Evolutionary conservation across 139 green algal species (phyloP).

Genomic region (Coelastrella sp.): DNA sequence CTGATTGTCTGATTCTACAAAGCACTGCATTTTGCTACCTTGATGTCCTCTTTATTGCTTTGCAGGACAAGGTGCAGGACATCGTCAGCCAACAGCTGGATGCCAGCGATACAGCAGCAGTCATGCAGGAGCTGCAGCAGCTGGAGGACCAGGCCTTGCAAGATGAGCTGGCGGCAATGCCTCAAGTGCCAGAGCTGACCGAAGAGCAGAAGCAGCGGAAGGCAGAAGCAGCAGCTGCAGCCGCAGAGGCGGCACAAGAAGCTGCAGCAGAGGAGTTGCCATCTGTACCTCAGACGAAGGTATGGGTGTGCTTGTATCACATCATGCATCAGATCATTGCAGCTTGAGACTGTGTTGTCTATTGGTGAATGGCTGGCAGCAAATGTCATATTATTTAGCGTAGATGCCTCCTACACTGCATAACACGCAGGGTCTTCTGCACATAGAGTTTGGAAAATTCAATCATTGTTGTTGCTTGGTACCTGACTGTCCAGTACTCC

Average conservation of each 20-base stretch:
- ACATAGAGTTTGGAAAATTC: too few species aligned
- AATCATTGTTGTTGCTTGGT: too few species aligned
- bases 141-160: slow-evolving; percentile 22
- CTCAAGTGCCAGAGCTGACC: neutral
- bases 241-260: slow-evolving; percentile 15
- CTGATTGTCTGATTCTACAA: neutral
- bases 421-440: too few species aligned
- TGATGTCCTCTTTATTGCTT: neutral
- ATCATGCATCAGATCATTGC: neutral
- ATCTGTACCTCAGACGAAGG: slow-evolving; percentile 40
- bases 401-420: too few species aligned
- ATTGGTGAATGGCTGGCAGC: too few species aligned
- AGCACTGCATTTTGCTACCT: neutral
- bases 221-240: slow-evolving; percentile 6
- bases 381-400: too few species aligned
- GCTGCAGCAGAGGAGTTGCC: slow-evolving; percentile 47
- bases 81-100: slow-evolving; percentile 31
- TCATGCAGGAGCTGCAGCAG: slow-evolving; percentile 27
- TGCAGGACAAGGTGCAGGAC: slow-evolving; percentile 50
- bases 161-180: slow-evolving; percentile 22
- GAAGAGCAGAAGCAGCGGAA: slow-evolving; percentile 16
- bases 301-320: neutral
- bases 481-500: too few species aligned
- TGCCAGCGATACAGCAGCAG: slow-evolving; percentile 28
- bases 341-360: neutral